Percentiles rank a stretch among this genome's conserved stretches.
Evolutionary conservation across 345 rosid species (phyloP).

Genomic region (Gynandropsis gynandra): DNA sequence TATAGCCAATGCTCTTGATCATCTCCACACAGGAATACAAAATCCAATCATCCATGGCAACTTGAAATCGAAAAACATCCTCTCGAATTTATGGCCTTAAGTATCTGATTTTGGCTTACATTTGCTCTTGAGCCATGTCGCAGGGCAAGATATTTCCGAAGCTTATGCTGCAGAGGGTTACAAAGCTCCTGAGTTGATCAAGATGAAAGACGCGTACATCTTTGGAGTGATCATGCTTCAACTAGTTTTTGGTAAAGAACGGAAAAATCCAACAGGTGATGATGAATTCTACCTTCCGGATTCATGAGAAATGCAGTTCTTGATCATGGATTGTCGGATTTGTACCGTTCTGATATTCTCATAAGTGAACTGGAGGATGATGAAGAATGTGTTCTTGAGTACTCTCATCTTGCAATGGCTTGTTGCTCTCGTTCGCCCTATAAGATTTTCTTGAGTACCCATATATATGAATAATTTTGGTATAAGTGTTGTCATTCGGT

Average conservation of each 20-base stretch:
- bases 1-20: constrained; percentile 61
- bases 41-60: constrained; percentile 69
- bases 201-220: constrained; percentile 73
- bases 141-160: constrained; percentile 81
- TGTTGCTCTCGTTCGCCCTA: constrained; percentile 91
- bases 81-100: constrained; percentile 40
- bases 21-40: constrained; percentile 63
- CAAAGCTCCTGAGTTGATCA: constrained; percentile 89
- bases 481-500: too few species aligned
- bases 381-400: constrained; percentile 55
- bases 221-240: constrained; percentile 79
- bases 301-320: constrained; percentile 52
- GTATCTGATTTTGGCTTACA: constrained; percentile 68
- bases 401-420: constrained; percentile 73
- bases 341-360: constrained; percentile 59
- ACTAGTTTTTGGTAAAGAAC: constrained; percentile 65
- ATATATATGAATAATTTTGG: too few species aligned
- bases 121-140: constrained; percentile 50
- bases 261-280: constrained; percentile 49
- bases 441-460: too few species aligned
- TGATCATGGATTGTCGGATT: constrained; percentile 49
- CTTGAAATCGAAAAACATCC: constrained; percentile 70
- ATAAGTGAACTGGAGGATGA: constrained; percentile 26
- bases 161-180: constrained; percentile 70
- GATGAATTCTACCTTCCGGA: constrained; percentile 63